Base-by-base conservation (phyloP, 495 filamentous ascomycete species). In the Durotheca rogersii region DNA sequence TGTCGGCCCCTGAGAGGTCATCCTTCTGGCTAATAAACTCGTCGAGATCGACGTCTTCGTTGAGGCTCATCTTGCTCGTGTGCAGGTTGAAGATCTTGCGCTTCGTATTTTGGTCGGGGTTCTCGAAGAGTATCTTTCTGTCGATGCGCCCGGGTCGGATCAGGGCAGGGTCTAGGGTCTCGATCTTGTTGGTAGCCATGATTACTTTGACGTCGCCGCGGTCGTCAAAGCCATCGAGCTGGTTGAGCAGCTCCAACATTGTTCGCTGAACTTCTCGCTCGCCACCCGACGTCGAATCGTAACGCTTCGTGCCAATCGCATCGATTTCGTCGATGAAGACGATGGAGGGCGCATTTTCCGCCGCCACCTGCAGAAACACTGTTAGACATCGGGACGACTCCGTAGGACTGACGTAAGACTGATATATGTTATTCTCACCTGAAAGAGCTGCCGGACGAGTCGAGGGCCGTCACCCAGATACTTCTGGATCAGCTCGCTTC, bases 311-410 rank as follows among this genome's bases (percentile, higher is more conserved):
- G 59, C 93, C 93, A 48, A 99, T 99, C 30, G 93, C 93, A 70
- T 99, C 93, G 60, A 99, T 99, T 68, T 99, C 93, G 67, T 99
- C 93, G 62, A 99, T 99, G 69, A 99, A 99, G 10, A 99, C 92
- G 60, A 99, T 99, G 4, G 91, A 91, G 6, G 93, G 93, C 0
- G 94, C 85, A 51, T 99, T 91, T 61, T 99, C 93, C 11, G 92
- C 92, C 18, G 93, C 93, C 29, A 95, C 90, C 80, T 81, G 39
- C 7, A n/a, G n/a, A n/a, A 1, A 19, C 6, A 14, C 19, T 33
- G 46, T 75, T 47, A 71, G 61, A n/a, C n/a, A n/a, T n/a, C n/a
- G n/a, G n/a, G n/a, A n/a, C n/a, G n/a, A n/a, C n/a, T n/a, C n/a
- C n/a, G n/a, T n/a, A n/a, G n/a, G n/a, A n/a, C n/a, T n/a, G n/a